Evolutionary conservation across 768 basidiomycete genomes (phyloP).

Genomic region (Leccinum pellstonianum): DNA sequence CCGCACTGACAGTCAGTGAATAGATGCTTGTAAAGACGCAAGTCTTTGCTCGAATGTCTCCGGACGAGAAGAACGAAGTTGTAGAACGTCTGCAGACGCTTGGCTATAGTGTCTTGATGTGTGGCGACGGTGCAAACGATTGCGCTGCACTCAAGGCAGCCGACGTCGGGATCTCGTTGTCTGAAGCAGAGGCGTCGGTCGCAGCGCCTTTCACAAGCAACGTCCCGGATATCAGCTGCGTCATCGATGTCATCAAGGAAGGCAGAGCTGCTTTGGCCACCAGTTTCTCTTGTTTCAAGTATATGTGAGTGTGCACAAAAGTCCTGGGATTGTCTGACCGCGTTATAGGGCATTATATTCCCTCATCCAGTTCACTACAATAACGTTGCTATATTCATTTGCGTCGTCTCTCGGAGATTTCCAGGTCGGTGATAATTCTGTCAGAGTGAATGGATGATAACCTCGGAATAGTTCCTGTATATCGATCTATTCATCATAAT

Average conservation of each 20-base stretch:
- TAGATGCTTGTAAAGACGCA: slow-evolving; percentile 98
- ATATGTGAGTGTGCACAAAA: slow-evolving; percentile 67
- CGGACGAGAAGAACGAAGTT: slow-evolving; percentile 98
- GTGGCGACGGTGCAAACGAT: slow-evolving; percentile 98
- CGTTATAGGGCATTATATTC: slow-evolving; percentile 89
- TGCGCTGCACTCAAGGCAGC: slow-evolving; percentile 98
- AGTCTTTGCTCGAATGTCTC: slow-evolving; percentile 98
- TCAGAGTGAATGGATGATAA: slow-evolving; percentile 10
- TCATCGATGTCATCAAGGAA: slow-evolving; percentile 95
- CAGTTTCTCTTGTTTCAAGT: slow-evolving; percentile 99
- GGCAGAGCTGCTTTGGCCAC: slow-evolving; percentile 95
- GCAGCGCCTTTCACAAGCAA: slow-evolving; percentile 96
- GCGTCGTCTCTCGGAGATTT: slow-evolving; percentile 96
- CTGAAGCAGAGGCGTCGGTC: slow-evolving; percentile 97
- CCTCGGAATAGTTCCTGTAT: slow-evolving; percentile 73
- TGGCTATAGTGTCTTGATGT: slow-evolving; percentile 97
- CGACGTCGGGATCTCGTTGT: slow-evolving; percentile 94
- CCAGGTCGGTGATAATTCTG: slow-evolving; percentile 54
- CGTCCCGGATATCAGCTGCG: slow-evolving; percentile 92
- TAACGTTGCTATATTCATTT: slow-evolving; percentile 93
- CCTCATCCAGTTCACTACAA: slow-evolving; percentile 97
- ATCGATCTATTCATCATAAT: slow-evolving; percentile 99
- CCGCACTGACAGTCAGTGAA: slow-evolving; percentile 6
- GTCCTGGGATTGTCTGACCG: slow-evolving; percentile 9
- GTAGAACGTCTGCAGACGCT: slow-evolving; percentile 91